Evolutionary conservation across 768 basidiomycete species (phyloP), one percentile per base, ranked within the genome.

Genomic region (Kwoniella mangroviensis): DNA sequence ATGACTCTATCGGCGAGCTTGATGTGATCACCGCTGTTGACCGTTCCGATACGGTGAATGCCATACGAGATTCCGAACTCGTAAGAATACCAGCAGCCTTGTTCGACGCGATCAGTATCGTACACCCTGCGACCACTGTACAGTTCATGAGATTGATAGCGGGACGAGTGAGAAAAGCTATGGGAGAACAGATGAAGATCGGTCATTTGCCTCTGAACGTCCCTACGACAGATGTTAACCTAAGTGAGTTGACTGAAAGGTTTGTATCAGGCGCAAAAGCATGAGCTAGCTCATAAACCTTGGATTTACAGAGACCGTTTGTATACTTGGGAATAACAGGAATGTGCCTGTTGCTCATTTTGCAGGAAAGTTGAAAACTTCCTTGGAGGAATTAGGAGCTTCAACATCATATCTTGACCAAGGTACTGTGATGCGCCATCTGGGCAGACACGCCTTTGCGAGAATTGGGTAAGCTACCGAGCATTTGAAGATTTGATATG

Each of bases 11-110:
- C 59, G 97, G 97, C 26, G 97, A 99, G 83, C 86, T 99, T 13
- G 97, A 98, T 81, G 97, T 97, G 63, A 98, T 99, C 77, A 97
- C 95, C 9, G 92, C 90, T 75, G 91, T 90, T 19, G 88, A 88
- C 3, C 88, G 97, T 67, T 88, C 91, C 65, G 95, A 90, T 58
- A 98, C 94, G 0, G 89, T 98, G 19, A 96, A 98, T 84, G 97
- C 97, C 7, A 98, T 99, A 73, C 93, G 97, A 76, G 97, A 99
- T 80, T 94, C 94, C 0, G 97, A 99, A 82, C 87, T 99, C 13
- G 96, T 96, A 34, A 86, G 96, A 34, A 97, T 99, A 92, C 97
- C 97, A 0, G 90, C 92, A 78, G 97, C 97, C 0, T 86, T 99
- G 11, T 99, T 98, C 86, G 98, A 98, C 82, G 97, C 97, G 0